Base-by-base conservation (phyloP, 805 yeast genomes). In the Candida dajiaensis region DNA sequence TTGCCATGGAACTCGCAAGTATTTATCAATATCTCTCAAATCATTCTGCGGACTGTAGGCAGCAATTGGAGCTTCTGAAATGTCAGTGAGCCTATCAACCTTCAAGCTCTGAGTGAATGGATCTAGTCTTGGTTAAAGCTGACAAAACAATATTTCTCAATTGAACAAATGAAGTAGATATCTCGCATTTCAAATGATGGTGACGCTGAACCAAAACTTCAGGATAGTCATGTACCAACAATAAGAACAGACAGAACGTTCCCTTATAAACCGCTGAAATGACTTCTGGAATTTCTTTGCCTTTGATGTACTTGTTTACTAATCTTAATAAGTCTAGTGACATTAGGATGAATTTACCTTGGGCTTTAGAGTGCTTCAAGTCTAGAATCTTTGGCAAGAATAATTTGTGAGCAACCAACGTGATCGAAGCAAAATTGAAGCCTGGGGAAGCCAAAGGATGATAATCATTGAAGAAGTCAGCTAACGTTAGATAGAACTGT, bases 381-480 rank as follows among this genome's bases (percentile, higher is more conserved):
- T 78, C 81, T 51, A 92, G 63, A 53, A 92, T 68, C 48, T 75
- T 74, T 16, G 97, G 97, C 66, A 94, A 71, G 62, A 88, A 88
- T 83, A 88, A 78, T 52, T 97, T 76, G 59, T 90, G 97, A 2
- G 96, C 82, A 37, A 90, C 74, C 57, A 90, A 71, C 3, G 96
- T 81, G 50, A 88, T 78, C 97, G 97, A 90, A 1, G 97, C 96
- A 75, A 90, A 90, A 1, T 95, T 81, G 64, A 94, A 94, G 0
- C 95, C 97, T 1, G 98, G 97, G 72, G 84, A 87, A 1, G 92
- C 85, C 21, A 85, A 69, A 9, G 99, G 99, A 66, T 94, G 98
- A 46, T 87, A 68, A 3, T 83, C 71, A 49, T 81, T 78, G 59
- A 94, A 75, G 41, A 80, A 73, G 29, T 85, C 87, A 1, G 89